A percentile compares a stretch with the other conserved stretches of the same genome.
Evolutionary conservation across 2,329 filamentous ascomycete species (phyloP).

Genomic region (Xylariales sp.): DNA sequence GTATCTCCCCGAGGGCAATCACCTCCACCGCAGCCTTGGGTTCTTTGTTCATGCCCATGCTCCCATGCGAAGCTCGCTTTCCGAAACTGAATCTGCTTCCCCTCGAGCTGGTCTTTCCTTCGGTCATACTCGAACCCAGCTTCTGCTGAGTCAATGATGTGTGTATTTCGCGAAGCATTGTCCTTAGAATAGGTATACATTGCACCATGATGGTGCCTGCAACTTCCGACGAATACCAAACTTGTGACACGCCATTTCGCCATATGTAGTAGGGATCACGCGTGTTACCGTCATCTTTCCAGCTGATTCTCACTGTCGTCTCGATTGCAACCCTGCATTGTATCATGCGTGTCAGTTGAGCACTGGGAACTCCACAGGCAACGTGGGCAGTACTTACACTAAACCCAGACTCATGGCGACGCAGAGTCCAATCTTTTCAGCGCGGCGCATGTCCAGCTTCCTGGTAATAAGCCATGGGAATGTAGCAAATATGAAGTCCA

Average conservation of each 20-base stretch:
- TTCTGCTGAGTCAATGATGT: conserved; percentile 29
- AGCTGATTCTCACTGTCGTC: conserved; percentile 40
- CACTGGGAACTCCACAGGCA: neutral
- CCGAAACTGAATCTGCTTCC: neutral
- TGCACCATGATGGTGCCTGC: conserved; percentile 51
- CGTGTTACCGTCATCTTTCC: conserved; percentile 43
- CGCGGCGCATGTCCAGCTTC: conserved; percentile 39
- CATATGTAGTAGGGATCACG: conserved; percentile 43
- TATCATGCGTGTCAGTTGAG: conserved; percentile 1
- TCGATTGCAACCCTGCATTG: conserved; percentile 28
- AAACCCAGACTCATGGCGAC: conserved; percentile 47
- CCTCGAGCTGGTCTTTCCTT: neutral
- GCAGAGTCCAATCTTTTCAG: conserved; percentile 46
- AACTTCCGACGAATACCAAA: conserved; percentile 48
- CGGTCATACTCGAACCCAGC: conserved; percentile 2
- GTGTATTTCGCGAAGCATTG: conserved; percentile 37
- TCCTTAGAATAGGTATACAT: conserved; percentile 46
- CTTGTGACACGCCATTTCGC: conserved; percentile 39
- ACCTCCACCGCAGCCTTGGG: neutral
- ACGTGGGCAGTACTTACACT: conserved; percentile 19
- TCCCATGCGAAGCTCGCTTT: neutral
- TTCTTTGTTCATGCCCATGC: neutral
- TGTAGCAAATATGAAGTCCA: conserved; percentile 46
- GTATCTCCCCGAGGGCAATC: neutral
- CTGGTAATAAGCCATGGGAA: conserved; percentile 48